Evolutionary conservation across 805 yeast genomes (phyloP), one percentile per base, ranked within the genome.

Genomic region (Yamadazyma nakazawae): DNA sequence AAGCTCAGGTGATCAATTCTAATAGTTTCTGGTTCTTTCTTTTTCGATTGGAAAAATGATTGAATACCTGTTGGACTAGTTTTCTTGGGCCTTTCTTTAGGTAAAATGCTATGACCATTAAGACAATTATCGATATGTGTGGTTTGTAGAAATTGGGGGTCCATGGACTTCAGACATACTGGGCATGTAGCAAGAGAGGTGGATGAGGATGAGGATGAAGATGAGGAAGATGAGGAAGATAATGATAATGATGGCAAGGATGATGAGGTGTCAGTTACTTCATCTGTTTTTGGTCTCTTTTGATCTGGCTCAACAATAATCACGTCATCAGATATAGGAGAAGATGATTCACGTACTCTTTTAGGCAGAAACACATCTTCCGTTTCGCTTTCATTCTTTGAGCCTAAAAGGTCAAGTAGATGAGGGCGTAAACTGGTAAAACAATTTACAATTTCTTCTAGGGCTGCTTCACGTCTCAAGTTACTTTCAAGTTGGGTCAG

Each of bases 401-500:
- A 5, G 13, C 13, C 35, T 25, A 45, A 24, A 19, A 18, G 26
- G 6, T 48, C 42, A 14, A 53, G 35, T 26, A 55, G 34, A 25
- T 35, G 37, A 11, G 56, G 58, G 19, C 55, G 63, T n/a, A 76
- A 48, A 11, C 62, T 58, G 13, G 58, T 61, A 62, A 76, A 82
- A 61, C 86, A 76, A 34, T 64, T 62, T 1, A 80, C 82, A 0
- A 87, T 67, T 52, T 88, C 95, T 57, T 85, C 96, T n/a, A 89
- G 63, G 6, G 84, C 65, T 34, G 80, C 74, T 38, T 84, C 87
- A 53, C 86, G 78, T 49, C 83, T 75, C 40, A 91, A 64, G 53
- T 79, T 78, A 41, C 91, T 81, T 50, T 87, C 91, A 58, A 81
- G 78, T 26, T 84, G 78, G 54, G 83, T 87, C 21, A 77, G 72